Evolutionary conservation across 208 protist genomes (phyloP), one percentile per base, ranked within the genome.

Genomic region (Angomonas deanei): DNA sequence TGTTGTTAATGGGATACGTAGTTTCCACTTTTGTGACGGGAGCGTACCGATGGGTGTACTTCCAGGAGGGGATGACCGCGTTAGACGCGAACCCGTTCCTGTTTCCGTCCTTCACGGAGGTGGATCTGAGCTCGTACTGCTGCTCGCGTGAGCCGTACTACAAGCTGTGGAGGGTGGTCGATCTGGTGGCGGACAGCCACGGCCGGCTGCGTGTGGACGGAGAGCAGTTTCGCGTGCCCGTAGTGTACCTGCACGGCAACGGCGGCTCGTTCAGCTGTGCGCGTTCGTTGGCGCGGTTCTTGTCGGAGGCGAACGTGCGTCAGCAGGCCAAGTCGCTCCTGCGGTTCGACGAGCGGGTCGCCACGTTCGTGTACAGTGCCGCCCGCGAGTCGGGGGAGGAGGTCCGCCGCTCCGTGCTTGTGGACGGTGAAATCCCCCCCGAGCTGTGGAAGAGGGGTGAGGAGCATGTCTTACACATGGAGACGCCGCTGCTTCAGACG

Each of bases 191-290:
- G 3, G 82, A 90, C 67, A 56, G 61, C 4, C 84, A 84, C 63
- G 56, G 77, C 17, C 19, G 60, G 2, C 72, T 72, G 42, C 67
- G 66, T 28, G 31, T 47, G 5, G 27, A 47, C 10, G 71, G 61
- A 11, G 68, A 78, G 26, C 68, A 77, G 34, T 53, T 59, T 19
- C 72, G 75, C 19, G 75, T 93, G 13, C 86, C 86, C 1, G 61
- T 83, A 32, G 1, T 93, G 8, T 93, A 93, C 64, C 74, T 93
- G 33, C 86, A 90, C 56, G 86, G 86, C 30, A 93, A 93, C 72
- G 86, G 68, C 34, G 86, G 86, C 21, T 88, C 83, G 39, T 93
- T 81, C 75, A 74, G 68, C 59, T 86, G 84, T 55, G 80, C 85
- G 28, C 78, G 83, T 32, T 93, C 74, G 5, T 42, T 90, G 11